Percentiles rank a stretch among this genome's conserved stretches.
Evolutionary conservation across 2,329 filamentous ascomycete genomes (phyloP).

Genomic region (Ceratocystis diversiconidia): DNA sequence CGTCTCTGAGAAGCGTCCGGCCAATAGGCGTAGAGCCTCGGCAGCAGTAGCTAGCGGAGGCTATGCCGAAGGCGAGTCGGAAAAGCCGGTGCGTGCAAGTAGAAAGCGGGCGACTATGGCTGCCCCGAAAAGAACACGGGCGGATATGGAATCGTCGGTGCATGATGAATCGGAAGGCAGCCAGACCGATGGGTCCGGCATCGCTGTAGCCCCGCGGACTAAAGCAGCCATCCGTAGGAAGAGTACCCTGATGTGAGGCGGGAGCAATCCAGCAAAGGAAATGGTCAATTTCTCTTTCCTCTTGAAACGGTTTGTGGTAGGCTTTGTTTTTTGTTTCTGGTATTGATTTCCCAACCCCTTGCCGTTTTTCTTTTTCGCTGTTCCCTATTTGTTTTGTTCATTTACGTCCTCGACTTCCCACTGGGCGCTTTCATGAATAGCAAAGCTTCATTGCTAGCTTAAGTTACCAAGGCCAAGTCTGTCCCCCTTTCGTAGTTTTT

Average conservation of each 20-base stretch:
- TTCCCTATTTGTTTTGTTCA: slow-evolving; percentile 9
- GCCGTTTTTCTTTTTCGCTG: neutral
- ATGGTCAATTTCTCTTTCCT: neutral
- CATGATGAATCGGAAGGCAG: slow-evolving; percentile 20
- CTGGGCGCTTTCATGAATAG: neutral
- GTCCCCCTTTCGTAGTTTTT: neutral
- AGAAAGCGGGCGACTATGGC: slow-evolving; percentile 15
- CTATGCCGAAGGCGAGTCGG: neutral
- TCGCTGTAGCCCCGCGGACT: slow-evolving; percentile 5
- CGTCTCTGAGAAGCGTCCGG: slow-evolving; percentile 20
- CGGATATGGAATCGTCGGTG: slow-evolving; percentile 17
- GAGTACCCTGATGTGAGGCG: slow-evolving; percentile 16
- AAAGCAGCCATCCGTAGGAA: slow-evolving; percentile 15
- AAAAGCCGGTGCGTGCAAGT: slow-evolving; percentile 9
- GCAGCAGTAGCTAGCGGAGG: slow-evolving; percentile 5
- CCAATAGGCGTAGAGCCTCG: slow-evolving; percentile 10
- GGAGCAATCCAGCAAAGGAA: neutral
- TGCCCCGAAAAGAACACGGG: slow-evolving; percentile 13
- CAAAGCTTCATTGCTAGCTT: neutral
- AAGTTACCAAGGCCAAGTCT: slow-evolving; percentile 4
- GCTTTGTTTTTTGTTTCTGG: slow-evolving; percentile 1
- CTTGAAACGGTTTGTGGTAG: neutral
- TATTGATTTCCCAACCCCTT: neutral
- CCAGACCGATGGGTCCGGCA: slow-evolving; percentile 7
- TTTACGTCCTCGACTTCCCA: neutral